Evolutionary conservation across 2,329 filamentous ascomycete species (phyloP), one percentile per base, ranked within the genome.

Genomic region (Talaromyces verruculosus): DNA sequence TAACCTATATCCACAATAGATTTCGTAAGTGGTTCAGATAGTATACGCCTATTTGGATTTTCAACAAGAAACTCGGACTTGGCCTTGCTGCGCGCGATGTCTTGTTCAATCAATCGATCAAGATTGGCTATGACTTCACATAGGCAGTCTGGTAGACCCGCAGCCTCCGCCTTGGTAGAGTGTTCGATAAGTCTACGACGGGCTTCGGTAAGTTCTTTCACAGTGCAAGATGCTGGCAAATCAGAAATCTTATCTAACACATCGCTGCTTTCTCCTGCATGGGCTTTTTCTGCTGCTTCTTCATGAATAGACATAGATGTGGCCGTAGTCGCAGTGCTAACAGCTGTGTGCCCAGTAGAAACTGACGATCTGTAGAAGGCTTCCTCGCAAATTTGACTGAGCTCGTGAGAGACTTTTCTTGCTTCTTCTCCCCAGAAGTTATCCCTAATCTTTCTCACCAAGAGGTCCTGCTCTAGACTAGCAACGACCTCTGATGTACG

Each of bases 321-420:
- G 5, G 83, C 81, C 33, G 85, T 85, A 2, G 85, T 86, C 41
- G 85, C 82, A 65, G 80, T 80, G 8, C 80, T 79, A 3, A 75
- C 73, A 19, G 79, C 78, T 0, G 82, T 84, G 3, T 79, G 79
- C 30, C 73, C 76, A 61, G 82, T 86, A 1, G 85, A 82, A 25
- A 84, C 77, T 0, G 84, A 89, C 64, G 81, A 84, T 71, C 90
- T 88, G 73, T 92, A 93, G 81, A 98, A 97, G 1, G 93, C 93
- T 72, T 95, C 91, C 73, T 98, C 93, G 73, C 93, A 96, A 66
- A 95, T 91, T 77, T 92, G 92, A 60, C 92, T 92, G 68, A 97
- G 88, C 72, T 92, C 92, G 71, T 87, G 87, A 71, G 92, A 96
- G 65, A 96, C 90, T 71, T 94, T 89, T 6, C 92, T 85, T 63